Evolutionary conservation across 163 green algal species (phyloP).

Genomic region (Trebouxiophyceae sp.): DNA sequence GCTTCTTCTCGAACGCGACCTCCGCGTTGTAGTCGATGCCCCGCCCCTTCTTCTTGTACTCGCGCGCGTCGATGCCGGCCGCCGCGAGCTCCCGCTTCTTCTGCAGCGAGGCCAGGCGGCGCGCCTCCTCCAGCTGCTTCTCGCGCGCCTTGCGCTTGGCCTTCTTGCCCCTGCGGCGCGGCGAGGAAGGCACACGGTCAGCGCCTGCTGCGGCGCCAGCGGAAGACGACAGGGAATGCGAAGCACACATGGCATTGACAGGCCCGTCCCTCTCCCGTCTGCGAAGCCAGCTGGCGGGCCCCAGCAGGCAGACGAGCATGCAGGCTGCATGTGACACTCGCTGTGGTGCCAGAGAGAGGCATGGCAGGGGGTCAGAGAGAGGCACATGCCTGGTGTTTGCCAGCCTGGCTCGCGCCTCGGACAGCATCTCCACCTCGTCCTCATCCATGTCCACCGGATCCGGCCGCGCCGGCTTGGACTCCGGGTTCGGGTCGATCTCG

Average conservation of each 20-base stretch:
- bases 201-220: too few species aligned
- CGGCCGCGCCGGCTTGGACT: conserved; percentile 91
- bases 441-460: conserved; percentile 99
- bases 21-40: conserved; percentile 92
- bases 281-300: too few species aligned
- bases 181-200: too few species aligned
- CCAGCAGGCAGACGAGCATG: too few species aligned
- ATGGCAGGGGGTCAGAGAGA: too few species aligned
- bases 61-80: conserved; percentile 62
- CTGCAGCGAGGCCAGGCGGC: conserved; percentile 87
- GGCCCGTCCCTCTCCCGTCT: too few species aligned
- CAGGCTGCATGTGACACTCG: too few species aligned
- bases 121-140: conserved; percentile 95
- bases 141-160: conserved; percentile 97
- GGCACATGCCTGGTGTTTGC: conserved; percentile 96
- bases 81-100: conserved; percentile 95
- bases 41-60: conserved; percentile 27
- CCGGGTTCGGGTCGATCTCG: conserved; percentile 98
- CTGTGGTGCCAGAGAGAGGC: too few species aligned
- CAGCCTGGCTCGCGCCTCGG: conserved; percentile 87
- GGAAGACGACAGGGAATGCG: too few species aligned
- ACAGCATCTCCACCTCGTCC: conserved; percentile 99
- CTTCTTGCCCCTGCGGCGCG: conserved; percentile 96
- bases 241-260: too few species aligned
- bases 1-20: conserved; percentile 92